Evolutionary conservation across 1,284 basidiomycete species (phyloP).

Genomic region (Irpex sp.): DNA sequence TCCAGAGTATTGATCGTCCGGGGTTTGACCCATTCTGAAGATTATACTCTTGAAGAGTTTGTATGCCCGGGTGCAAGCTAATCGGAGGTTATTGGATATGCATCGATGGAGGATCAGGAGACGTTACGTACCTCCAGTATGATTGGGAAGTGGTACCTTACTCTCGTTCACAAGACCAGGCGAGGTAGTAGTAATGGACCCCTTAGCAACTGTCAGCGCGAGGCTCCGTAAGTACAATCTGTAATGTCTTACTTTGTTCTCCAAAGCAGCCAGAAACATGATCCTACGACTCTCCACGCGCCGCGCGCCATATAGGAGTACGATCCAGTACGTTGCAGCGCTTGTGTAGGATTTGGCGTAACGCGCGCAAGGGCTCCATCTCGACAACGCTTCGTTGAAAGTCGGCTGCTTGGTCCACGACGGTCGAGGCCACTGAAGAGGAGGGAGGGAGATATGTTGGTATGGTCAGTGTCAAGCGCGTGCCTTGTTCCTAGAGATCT

Average conservation of each 20-base stretch:
- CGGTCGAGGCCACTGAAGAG: constrained; percentile 26
- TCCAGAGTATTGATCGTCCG: constrained; percentile 76
- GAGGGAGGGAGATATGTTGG: constrained; percentile 42
- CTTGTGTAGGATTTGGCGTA: constrained; percentile 65
- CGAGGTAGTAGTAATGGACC: constrained; percentile 21
- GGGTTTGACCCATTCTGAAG: constrained; percentile 43
- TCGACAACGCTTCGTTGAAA: constrained; percentile 37
- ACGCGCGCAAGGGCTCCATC: constrained; percentile 45
- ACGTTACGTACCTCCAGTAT: constrained; percentile 67
- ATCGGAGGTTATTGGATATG: background rate
- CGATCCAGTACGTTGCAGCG: constrained; percentile 84
- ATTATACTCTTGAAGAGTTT: constrained; percentile 78
- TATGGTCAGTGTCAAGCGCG: constrained; percentile 63
- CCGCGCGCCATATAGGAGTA: constrained; percentile 88
- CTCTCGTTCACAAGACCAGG: constrained; percentile 81
- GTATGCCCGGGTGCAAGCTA: constrained; percentile 90
- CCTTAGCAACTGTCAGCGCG: background rate
- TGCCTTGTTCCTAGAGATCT: constrained; percentile 83
- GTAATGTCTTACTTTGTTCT: constrained; percentile 47
- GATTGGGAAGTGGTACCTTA: constrained; percentile 82
- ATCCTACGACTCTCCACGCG: constrained; percentile 76
- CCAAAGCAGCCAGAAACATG: constrained; percentile 58
- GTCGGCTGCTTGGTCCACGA: constrained; percentile 26
- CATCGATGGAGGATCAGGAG: constrained; percentile 1
- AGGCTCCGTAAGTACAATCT: background rate